phyloP scores from a whole-genome alignment of 2,329 filamentous ascomycete genomes.

The Pyricularia sp. region DNA sequence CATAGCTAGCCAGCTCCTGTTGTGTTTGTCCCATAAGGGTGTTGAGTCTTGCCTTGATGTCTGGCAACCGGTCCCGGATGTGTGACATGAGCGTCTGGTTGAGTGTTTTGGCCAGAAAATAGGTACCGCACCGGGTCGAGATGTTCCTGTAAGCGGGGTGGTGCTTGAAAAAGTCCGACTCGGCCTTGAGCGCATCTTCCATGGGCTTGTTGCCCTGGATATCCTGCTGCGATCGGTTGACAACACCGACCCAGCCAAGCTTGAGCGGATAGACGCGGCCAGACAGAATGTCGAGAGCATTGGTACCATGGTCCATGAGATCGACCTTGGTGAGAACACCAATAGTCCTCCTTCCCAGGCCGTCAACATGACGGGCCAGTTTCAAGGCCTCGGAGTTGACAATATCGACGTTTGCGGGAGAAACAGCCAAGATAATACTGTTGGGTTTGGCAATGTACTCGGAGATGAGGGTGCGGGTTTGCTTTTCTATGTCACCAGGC shows the following conservation, averaged over 20 bases:
- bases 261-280: constrained; percentile 95
- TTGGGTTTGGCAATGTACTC: constrained; percentile 99
- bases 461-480: constrained; percentile 96
- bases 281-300: constrained; percentile 96
- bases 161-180: constrained; percentile 92
- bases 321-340: constrained; percentile 98
- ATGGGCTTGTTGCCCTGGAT: constrained; percentile 96
- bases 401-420: constrained; percentile 93
- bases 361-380: constrained; percentile 91
- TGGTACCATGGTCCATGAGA: constrained; percentile 96
- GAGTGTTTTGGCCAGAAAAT: constrained; percentile 86
- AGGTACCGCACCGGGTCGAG: constrained; percentile 83
- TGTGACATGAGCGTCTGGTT: constrained; percentile 94
- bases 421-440: constrained; percentile 94
- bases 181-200: constrained; percentile 78
- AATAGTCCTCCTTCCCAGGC: constrained; percentile 94
- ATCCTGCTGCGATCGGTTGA: constrained; percentile 96
- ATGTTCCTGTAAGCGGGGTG: constrained; percentile 97
- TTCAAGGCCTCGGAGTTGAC: constrained; percentile 98
- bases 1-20: constrained; percentile 95
- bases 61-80: constrained; percentile 88
- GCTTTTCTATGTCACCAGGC: constrained; percentile 35
- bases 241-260: constrained; percentile 93
- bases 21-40: constrained; percentile 99
- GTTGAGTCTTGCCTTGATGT: constrained; percentile 96